These are phyloP conservation scores for Ceratocystis papillata DNA, from an alignment of 2,329 filamentous ascomycete genomes.

Conservation along the genomic window DNA sequence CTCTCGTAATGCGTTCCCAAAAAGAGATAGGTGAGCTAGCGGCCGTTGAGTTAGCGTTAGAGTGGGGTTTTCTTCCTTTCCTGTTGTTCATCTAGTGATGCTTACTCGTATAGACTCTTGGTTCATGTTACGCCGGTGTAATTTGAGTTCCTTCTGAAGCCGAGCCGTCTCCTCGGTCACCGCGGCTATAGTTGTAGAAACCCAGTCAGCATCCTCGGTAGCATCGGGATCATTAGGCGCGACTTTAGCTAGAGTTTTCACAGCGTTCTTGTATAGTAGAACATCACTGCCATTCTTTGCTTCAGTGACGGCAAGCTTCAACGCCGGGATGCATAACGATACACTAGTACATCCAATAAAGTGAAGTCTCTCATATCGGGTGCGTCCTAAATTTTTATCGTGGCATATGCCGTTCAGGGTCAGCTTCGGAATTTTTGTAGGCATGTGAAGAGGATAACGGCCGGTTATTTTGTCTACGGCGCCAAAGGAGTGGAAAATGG, in stretches of 20 bases:
- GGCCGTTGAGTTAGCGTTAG: background rate
- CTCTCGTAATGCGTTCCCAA: slow-evolving; percentile 72
- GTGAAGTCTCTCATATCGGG: slow-evolving; percentile 67
- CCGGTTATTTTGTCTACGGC: background rate
- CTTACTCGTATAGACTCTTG: slow-evolving; percentile 42
- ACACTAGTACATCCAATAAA: slow-evolving; percentile 72
- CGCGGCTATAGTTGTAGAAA: slow-evolving; percentile 52
- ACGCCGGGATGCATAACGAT: slow-evolving; percentile 64
- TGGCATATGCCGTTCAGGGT: background rate
- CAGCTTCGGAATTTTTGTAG: background rate
- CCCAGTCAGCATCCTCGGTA: slow-evolving; percentile 60
- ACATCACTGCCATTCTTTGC: slow-evolving; percentile 69
- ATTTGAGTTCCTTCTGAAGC: slow-evolving; percentile 76
- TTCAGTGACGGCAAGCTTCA: slow-evolving; percentile 65
- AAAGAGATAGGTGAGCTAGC: slow-evolving; percentile 56
- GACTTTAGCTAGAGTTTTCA: slow-evolving; percentile 51
- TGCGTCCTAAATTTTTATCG: slow-evolving; percentile 49
- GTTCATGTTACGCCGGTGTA: slow-evolving; percentile 92
- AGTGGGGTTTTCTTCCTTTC: background rate
- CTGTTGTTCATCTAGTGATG: too few relatives aligned
- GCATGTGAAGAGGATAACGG: too few relatives aligned
- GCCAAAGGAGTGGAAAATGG: background rate
- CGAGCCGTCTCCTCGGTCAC: slow-evolving; percentile 61
- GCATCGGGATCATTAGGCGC: slow-evolving; percentile 59
- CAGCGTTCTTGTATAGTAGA: slow-evolving; percentile 56